These are phyloP conservation scores for Moniliophthora roreri DNA, from an alignment of 1,284 basidiomycete species.

Conservation along the genomic window DNA sequence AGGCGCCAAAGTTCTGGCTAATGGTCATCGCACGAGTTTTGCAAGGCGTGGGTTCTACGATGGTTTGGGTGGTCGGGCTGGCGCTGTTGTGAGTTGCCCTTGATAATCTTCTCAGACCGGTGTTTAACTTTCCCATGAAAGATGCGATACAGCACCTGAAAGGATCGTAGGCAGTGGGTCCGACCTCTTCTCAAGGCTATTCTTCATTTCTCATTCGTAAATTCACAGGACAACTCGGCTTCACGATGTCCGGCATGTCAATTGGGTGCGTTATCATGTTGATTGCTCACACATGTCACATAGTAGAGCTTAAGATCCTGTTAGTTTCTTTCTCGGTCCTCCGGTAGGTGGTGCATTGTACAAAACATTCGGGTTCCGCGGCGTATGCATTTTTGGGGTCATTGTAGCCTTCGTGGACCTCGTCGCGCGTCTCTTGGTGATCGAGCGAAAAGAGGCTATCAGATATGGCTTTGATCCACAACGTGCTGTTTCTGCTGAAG, in stretches of 20 bases:
- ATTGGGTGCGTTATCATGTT: slow-evolving; percentile 47
- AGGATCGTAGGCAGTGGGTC: slow-evolving; percentile 57
- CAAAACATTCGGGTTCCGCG: slow-evolving; percentile 65
- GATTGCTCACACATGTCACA: background rate
- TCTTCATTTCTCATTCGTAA: background rate
- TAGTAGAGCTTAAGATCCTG: background rate
- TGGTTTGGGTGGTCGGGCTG: slow-evolving; percentile 76
- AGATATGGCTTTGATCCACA: slow-evolving; percentile 51
- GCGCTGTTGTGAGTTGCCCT: slow-evolving; percentile 55
- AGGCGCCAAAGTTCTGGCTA: slow-evolving; percentile 65
- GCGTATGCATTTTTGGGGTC: slow-evolving; percentile 74
- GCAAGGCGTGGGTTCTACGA: slow-evolving; percentile 72
- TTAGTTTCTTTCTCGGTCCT: slow-evolving; percentile 57
- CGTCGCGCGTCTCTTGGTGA: slow-evolving; percentile 57
- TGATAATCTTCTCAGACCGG: background rate
- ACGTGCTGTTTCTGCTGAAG: slow-evolving; percentile 14
- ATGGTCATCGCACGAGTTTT: slow-evolving; percentile 75
- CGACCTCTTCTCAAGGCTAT: background rate
- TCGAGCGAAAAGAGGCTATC: slow-evolving; percentile 61
- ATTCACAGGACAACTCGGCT: slow-evolving; percentile 62
- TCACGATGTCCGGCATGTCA: slow-evolving; percentile 70
- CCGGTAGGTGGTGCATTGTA: slow-evolving; percentile 76
- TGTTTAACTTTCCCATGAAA: slow-evolving; percentile 23
- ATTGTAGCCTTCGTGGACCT: slow-evolving; percentile 61
- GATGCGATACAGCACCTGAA: slow-evolving; percentile 69